Conservation (phyloP, 148 eudicot species). For the Oxyria digyna region DNA sequence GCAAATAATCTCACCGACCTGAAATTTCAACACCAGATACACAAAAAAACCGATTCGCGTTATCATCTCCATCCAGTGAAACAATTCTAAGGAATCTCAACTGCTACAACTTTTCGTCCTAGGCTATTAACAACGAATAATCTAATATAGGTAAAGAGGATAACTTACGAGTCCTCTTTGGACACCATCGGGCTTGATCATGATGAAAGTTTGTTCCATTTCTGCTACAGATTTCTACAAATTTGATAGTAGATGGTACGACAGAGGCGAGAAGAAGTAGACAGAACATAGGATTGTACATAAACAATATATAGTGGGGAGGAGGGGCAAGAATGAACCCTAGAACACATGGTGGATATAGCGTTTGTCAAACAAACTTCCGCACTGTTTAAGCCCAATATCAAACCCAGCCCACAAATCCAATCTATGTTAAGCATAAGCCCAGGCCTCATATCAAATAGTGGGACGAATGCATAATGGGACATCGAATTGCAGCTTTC, state of each 20-base stretch:
- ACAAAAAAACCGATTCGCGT: too few relatives aligned
- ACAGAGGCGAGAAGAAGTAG: not conserved
- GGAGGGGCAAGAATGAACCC: not conserved
- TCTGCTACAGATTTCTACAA: not conserved
- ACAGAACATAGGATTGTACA: not conserved
- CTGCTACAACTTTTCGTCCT: too few relatives aligned
- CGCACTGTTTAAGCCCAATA: not conserved
- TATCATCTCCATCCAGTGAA: too few relatives aligned
- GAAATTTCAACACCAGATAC: too few relatives aligned
- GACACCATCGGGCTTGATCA: constrained; percentile 1
- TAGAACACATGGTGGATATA: not conserved
- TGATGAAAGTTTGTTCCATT: not conserved
- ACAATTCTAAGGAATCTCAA: too few relatives aligned
- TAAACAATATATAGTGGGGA: not conserved
- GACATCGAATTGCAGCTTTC: too few relatives aligned
- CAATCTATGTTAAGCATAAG: not conserved
- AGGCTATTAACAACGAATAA: too few relatives aligned
- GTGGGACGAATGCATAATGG: too few relatives aligned
- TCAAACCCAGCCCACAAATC: not conserved
- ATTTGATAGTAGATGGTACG: not conserved
- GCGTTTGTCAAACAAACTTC: not conserved
- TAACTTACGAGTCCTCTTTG: not conserved
- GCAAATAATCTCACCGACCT: too few relatives aligned
- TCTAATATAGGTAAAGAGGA: too few relatives aligned
- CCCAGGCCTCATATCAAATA: not conserved